Evolutionary conservation across 495 filamentous ascomycete genomes (phyloP).

Genomic region (Penicillium cinerascens): DNA sequence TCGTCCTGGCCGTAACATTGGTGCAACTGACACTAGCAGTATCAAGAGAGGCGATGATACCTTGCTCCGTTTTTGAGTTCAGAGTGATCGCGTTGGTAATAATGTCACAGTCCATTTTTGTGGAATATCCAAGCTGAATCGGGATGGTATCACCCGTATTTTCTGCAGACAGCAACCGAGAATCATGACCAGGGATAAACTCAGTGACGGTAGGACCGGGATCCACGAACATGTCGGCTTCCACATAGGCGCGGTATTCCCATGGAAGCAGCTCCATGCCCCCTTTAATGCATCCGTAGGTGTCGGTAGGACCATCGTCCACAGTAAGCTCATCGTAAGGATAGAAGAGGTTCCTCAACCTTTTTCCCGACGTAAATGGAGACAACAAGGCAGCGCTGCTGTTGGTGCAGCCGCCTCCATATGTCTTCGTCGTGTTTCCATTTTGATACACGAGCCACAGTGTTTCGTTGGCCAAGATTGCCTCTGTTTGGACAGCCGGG

Average conservation of each 20-base stretch:
- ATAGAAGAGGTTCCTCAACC: conserved; percentile 48
- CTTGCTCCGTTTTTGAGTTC: conserved; percentile 39
- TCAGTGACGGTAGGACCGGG: conserved; percentile 56
- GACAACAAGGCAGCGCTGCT: conserved; percentile 36
- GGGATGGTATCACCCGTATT: conserved; percentile 7
- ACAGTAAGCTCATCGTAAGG: conserved; percentile 49
- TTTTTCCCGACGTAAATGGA: conserved; percentile 39
- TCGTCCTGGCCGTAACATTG: neutral
- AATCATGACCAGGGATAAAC: conserved; percentile 58
- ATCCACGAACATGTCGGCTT: conserved; percentile 34
- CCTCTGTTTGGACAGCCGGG: neutral
- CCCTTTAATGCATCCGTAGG: conserved; percentile 38
- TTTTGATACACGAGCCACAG: conserved; percentile 52
- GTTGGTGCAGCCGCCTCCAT: conserved; percentile 39
- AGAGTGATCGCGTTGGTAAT: conserved; percentile 43
- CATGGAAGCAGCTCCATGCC: conserved; percentile 49
- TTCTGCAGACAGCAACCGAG: conserved; percentile 42
- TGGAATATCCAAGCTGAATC: conserved; percentile 31
- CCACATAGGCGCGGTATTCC: conserved; percentile 59
- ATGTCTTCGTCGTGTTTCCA: conserved; percentile 40
- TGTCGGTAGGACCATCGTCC: conserved; percentile 10
- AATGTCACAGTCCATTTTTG: conserved; percentile 53
- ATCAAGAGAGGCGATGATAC: conserved; percentile 24
- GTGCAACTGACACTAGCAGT: conserved; percentile 23
- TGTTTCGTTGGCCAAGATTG: conserved; percentile 26